Evolutionary conservation across 257 asterid species (phyloP), one percentile per base, ranked within the genome.

Genomic region (Galeopsis tetrahit): DNA sequence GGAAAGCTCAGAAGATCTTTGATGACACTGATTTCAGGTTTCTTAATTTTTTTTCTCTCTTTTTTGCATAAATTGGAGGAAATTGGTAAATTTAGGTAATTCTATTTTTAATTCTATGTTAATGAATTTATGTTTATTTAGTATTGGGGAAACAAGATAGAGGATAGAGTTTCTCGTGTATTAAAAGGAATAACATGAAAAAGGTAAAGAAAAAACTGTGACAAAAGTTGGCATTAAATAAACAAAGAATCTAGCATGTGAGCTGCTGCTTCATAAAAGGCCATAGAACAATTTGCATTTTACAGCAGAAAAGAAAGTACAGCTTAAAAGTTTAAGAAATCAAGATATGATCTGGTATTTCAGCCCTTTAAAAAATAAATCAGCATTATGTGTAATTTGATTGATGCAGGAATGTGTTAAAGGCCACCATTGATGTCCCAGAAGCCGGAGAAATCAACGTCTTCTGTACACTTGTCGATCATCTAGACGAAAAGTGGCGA

Each of bases 361-460:
- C 35, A 66, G 53, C 57, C 44, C 66, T 42, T 11, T 40, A 42
- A 33, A 43, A 11, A 71, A n/a, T 15, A 9, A 49, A 21, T 21
- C 28, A 21, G 1, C 28, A 21, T 21, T 21, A 21, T 21, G 28
- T 21, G 28, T 21, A 21, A 21, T 21, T 39, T 39, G 17, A 39
- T 44, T 10, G 53, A 14, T 85, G 87, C 88, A 94, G 99, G 89
- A 94, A 91, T 76, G 97, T 94, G 21, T 74, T 94, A 28, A 92
- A 92, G 81, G 99, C 98, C 77, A 92, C 97, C 63, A 90, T 94
- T 57, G 98, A 90, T 78, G 96, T 92, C 15, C 98, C 99, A 51
- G 67, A 80, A 68, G 83, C 75, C 0, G 99, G 99, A 10, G 99
- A 94, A 48, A 55, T 94, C 71, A 85, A 92, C 62, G 77, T 94